phyloP scores from a whole-genome alignment of 257 asterid species.

The Pogostemon cablin region DNA sequence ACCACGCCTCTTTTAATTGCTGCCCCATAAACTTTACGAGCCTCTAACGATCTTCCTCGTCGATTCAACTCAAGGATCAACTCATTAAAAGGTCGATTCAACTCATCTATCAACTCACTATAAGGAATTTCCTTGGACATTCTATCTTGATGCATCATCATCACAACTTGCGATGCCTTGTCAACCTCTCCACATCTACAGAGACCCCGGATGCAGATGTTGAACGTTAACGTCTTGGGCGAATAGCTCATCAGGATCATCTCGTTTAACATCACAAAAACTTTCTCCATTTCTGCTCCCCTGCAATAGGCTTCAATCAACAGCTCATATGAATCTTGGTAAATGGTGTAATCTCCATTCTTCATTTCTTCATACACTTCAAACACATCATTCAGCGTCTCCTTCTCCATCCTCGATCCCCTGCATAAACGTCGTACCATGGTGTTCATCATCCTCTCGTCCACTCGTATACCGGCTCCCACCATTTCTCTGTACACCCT shows the following conservation, averaged over 20 bases:
- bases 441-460: conserved; percentile 75
- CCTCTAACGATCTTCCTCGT: conserved; percentile 44
- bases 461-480: conserved; percentile 47
- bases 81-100: conserved; percentile 47
- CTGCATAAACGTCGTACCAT: conserved; percentile 71
- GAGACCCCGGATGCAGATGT: conserved; percentile 45
- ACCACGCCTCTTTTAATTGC: conserved; percentile 58
- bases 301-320: conserved; percentile 62
- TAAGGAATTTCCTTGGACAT: conserved; percentile 47
- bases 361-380: conserved; percentile 54
- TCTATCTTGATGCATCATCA: conserved; percentile 43
- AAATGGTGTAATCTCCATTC: conserved; percentile 30
- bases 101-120: conserved; percentile 44
- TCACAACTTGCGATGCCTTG: conserved; percentile 45
- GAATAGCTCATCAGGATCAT: conserved; percentile 53
- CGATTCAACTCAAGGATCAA: conserved; percentile 53
- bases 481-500: conserved; percentile 54
- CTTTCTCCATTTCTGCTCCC: conserved; percentile 41
- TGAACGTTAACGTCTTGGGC: conserved; percentile 62
- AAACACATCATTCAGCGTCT: conserved; percentile 42
- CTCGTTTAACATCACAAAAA: conserved; percentile 43
- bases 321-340: conserved; percentile 49
- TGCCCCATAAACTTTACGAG: conserved; percentile 49
- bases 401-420: conserved; percentile 49
- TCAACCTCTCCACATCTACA: conserved; percentile 46